Evolutionary conservation across 768 basidiomycete genomes (phyloP), one percentile per base, ranked within the genome.

Genomic region (Sarcomyxa edulis): DNA sequence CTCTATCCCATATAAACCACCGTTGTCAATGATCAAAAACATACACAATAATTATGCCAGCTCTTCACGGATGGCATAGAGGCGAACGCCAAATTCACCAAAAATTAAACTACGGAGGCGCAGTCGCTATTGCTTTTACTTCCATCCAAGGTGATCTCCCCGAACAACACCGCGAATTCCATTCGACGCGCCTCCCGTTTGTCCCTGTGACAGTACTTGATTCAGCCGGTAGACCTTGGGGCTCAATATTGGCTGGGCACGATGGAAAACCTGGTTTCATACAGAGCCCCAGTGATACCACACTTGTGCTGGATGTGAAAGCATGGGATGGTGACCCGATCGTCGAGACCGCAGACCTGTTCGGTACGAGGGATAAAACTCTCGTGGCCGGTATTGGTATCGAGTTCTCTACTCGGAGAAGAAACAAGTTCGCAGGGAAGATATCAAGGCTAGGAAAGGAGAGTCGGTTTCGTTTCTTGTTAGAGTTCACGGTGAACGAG

Each of bases 381-480:
- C 53, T 79, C 4, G 58, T 72, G 9, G 76, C 76, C 5, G 78
- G 80, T 0, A 69, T 81, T 25, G 81, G 78, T 3, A 68, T 81
- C 11, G 76, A 82, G 43, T 65, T 76, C 27, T 54, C 65, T 11
- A 77, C 77, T 2, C 56, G 81, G 22, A 53, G 77, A 46, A 65
- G 81, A 48, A 81, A 81, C 48, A 82, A 81, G 53, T 73, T 82
- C 42, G 74, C 76, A 0, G 80, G 81, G 4, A 47, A 50, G 11
- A 55, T 76, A 10, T 50, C 55, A 2, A 61, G 55, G 14, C 46
- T 67, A 8, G 49, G 56, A 19, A 46, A 55, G 35, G 35, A 51
- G 4, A 65, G 55, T 1, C n/a, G n/a, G n/a, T 45, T 45, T 14
- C 38, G 54, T 3, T 40, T 69, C 20, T 39, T 55, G 4, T 50